These are phyloP conservation scores for Sclerospora graminicola DNA, from an alignment of 352 stramenopile genomes.

Conservation along the genomic window DNA sequence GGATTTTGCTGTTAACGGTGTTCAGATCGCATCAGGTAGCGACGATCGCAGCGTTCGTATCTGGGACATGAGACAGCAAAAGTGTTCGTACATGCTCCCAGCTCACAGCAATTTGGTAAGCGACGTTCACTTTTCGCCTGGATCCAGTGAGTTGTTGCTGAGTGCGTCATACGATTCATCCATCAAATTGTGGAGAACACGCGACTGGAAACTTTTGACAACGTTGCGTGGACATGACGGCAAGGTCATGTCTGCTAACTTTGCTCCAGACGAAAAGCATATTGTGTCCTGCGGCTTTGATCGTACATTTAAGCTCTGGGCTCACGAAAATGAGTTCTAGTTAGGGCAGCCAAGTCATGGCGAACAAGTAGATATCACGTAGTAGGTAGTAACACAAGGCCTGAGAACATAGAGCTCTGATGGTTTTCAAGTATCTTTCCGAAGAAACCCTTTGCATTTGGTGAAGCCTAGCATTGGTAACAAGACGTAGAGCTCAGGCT, in stretches of 20 bases:
- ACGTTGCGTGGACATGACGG: constrained; percentile 90
- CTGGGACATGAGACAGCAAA: constrained; percentile 92
- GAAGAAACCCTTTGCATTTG: constrained; percentile 12
- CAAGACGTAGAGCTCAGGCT: too few relatives aligned
- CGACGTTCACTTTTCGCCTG: constrained; percentile 81
- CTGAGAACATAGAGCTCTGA: neutral
- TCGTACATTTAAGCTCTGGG: constrained; percentile 90
- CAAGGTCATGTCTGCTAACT: constrained; percentile 91
- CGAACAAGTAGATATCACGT: constrained; percentile 3
- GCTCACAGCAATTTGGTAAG: constrained; percentile 93
- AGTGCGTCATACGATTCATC: constrained; percentile 92
- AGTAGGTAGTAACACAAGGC: constrained; percentile 1
- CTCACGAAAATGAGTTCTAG: constrained; percentile 85
- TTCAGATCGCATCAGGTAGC: constrained; percentile 89
- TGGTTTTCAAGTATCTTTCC: constrained; percentile 3
- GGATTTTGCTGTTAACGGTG: constrained; percentile 91
- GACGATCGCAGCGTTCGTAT: constrained; percentile 94
- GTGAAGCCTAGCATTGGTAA: too few relatives aligned
- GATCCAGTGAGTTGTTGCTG: constrained; percentile 78
- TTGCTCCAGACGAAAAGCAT: constrained; percentile 84
- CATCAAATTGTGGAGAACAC: constrained; percentile 90
- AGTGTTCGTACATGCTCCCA: constrained; percentile 88
- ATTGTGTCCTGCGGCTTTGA: constrained; percentile 87
- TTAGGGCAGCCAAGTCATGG: neutral
- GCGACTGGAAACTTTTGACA: constrained; percentile 87